Evolutionary conservation across 2,329 filamentous ascomycete genomes (phyloP).

Genomic region (Diaporthe sp.): DNA sequence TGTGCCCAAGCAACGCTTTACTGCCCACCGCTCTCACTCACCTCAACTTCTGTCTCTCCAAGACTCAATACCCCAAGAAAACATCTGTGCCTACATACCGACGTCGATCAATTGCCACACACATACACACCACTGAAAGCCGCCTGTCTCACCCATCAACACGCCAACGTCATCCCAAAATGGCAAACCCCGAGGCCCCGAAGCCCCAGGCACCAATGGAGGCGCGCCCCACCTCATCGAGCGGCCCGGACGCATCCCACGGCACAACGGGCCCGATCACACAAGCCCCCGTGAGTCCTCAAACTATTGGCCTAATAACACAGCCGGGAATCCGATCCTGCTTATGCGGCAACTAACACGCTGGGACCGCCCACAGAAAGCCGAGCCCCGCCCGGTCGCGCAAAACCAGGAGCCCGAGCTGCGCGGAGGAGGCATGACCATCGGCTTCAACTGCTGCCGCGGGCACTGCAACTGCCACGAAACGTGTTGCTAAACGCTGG

Average conservation of each 20-base stretch:
- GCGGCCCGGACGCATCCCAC: neutral
- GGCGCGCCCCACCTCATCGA: slow-evolving; percentile 9
- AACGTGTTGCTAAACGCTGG: slow-evolving; percentile 2
- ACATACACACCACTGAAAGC: neutral
- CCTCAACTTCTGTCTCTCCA: neutral
- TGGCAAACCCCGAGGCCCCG: slow-evolving; percentile 14
- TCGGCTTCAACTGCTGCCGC: slow-evolving; percentile 30
- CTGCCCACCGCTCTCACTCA: slow-evolving; percentile 7
- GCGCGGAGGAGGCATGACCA: slow-evolving; percentile 23
- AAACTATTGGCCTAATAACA: too few relatives aligned
- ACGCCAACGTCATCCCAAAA: neutral
- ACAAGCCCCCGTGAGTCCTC: slow-evolving; percentile 18
- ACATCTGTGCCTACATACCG: neutral
- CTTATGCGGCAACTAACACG: neutral
- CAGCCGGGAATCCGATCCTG: neutral
- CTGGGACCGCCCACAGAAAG: slow-evolving; percentile 2
- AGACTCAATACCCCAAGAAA: neutral
- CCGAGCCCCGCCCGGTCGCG: slow-evolving; percentile 21
- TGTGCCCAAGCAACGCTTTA: neutral
- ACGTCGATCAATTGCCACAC: neutral
- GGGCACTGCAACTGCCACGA: slow-evolving; percentile 27
- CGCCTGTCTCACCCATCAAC: neutral
- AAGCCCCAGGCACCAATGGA: slow-evolving; percentile 20
- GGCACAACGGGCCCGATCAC: slow-evolving; percentile 10
- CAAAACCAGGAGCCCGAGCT: slow-evolving; percentile 19